Percentiles rank a stretch among this genome's conserved stretches.
These are phyloP conservation scores for Euclidium syriacum DNA, from an alignment of 345 rosid species.

Conservation along the genomic window DNA sequence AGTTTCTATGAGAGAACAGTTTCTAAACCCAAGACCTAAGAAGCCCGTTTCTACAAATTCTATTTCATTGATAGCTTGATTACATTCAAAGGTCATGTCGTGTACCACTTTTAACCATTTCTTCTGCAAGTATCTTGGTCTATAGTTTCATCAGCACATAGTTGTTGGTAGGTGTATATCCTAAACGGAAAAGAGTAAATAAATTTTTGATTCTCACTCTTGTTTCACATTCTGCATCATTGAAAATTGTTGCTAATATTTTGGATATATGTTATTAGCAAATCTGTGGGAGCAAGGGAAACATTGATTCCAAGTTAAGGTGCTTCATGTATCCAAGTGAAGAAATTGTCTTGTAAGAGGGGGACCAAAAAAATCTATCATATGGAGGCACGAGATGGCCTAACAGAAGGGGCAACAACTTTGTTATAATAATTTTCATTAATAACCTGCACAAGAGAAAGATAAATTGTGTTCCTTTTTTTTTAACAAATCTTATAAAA, in stretches of 20 bases:
- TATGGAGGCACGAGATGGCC: neutral
- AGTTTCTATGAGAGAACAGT: neutral
- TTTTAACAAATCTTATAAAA: too few relatives aligned
- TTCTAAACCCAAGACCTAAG: neutral
- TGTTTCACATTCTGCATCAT: neutral
- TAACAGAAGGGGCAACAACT: neutral
- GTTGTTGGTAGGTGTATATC: neutral
- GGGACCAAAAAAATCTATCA: neutral
- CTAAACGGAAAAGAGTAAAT: neutral
- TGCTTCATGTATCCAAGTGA: neutral
- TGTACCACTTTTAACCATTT: neutral
- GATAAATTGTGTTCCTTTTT: neutral
- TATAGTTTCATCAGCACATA: neutral
- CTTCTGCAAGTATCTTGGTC: neutral
- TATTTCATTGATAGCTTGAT: neutral
- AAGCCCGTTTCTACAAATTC: neutral
- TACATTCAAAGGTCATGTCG: neutral
- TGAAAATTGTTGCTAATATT: neutral
- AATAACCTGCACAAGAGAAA: neutral
- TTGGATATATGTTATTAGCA: neutral
- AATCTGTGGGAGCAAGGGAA: neutral
- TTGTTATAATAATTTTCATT: neutral
- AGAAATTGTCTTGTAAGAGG: neutral
- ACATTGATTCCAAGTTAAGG: neutral
- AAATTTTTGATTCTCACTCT: neutral